Percentiles rank a stretch among this genome's conserved stretches.
Conservation (phyloP, 805 yeast species). For the Torulaspora maleeae region DNA sequence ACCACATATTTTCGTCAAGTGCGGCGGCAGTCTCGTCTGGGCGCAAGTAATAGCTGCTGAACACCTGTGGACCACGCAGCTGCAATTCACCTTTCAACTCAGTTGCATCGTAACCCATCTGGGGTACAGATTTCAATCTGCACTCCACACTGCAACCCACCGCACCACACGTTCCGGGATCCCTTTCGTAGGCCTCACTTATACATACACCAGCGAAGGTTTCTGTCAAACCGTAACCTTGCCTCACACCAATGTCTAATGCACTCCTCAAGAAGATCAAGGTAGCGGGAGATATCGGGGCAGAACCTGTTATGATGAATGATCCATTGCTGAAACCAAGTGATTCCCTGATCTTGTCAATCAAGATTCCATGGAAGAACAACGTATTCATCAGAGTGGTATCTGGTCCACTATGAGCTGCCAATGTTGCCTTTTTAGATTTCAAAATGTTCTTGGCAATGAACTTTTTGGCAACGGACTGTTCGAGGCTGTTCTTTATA, state of each 20-base stretch:
- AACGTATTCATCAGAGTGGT: slow-evolving; percentile 38
- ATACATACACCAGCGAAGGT: slow-evolving; percentile 57
- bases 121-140: slow-evolving; percentile 59
- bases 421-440: slow-evolving; percentile 22
- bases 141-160: slow-evolving; percentile 52
- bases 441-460: slow-evolving; percentile 28
- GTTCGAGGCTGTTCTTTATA: slow-evolving; percentile 40
- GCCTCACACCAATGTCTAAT: slow-evolving; percentile 49
- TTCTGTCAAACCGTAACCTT: slow-evolving; percentile 78
- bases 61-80: slow-evolving; percentile 61
- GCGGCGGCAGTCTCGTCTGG: slow-evolving; percentile 50
- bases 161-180: slow-evolving; percentile 58
- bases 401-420: slow-evolving; percentile 35
- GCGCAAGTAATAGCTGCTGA: slow-evolving; percentile 52
- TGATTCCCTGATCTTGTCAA: slow-evolving; percentile 42
- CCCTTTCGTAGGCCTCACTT: slow-evolving; percentile 43
- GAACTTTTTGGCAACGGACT: slow-evolving; percentile 21
- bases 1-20: slow-evolving; percentile 58
- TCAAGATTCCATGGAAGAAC: slow-evolving; percentile 34
- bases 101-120: slow-evolving; percentile 48
- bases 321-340: slow-evolving; percentile 46
- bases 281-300: slow-evolving; percentile 64
- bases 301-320: slow-evolving; percentile 53
- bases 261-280: slow-evolving; percentile 58
- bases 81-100: slow-evolving; percentile 56